Evolutionary conservation across 2,329 filamentous ascomycete genomes (phyloP).

Genomic region (Cytospora paraplurivora): DNA sequence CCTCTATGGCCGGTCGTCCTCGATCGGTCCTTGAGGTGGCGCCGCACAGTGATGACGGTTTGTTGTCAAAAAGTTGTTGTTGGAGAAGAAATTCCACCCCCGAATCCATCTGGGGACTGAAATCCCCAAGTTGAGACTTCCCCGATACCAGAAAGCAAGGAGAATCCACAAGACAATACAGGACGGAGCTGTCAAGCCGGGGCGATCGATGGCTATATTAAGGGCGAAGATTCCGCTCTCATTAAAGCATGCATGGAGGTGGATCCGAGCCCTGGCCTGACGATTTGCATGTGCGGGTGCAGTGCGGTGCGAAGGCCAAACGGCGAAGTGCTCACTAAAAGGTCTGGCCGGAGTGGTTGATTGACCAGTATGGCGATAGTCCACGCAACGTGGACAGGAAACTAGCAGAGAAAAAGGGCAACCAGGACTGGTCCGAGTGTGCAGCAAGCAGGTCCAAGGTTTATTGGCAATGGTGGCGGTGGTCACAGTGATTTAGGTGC

Average conservation of each 20-base stretch:
- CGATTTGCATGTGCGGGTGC: conserved; percentile 19
- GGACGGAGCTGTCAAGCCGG: conserved; percentile 7
- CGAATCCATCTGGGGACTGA: conserved; percentile 26
- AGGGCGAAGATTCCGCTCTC: conserved; percentile 26
- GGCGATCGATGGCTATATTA: conserved; percentile 25
- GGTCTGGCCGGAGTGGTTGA: background rate
- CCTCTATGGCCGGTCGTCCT: conserved; percentile 2
- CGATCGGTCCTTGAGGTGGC: background rate
- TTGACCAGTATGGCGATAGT: background rate
- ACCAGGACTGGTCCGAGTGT: background rate
- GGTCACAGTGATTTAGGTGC: background rate
- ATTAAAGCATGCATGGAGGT: conserved; percentile 30
- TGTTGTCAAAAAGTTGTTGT: background rate
- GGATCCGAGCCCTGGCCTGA: conserved; percentile 23
- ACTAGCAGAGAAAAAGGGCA: background rate
- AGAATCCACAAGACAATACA: conserved; percentile 1
- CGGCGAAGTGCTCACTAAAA: background rate
- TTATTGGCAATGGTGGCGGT: background rate
- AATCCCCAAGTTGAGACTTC: conserved; percentile 7
- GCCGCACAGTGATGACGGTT: background rate
- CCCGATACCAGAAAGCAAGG: conserved; percentile 6
- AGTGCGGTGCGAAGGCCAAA: background rate
- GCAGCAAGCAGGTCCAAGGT: background rate
- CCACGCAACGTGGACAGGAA: background rate
- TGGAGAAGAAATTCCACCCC: conserved; percentile 14